Conservation (phyloP, 345 rosid genomes). For the Hypericum androsaemum region DNA sequence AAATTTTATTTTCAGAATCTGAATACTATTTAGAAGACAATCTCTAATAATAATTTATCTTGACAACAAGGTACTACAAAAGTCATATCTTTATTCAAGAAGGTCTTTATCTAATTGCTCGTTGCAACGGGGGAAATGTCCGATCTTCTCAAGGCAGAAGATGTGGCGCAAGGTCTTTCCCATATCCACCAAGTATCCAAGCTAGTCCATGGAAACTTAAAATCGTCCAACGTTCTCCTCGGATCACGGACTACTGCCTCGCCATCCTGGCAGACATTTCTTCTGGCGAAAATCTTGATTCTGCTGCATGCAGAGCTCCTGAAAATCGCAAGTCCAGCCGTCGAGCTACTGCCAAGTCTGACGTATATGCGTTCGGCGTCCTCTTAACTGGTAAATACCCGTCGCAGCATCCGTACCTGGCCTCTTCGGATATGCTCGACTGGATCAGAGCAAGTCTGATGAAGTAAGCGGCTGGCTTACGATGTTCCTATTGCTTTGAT, state of each 20-base stretch:
- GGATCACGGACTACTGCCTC: conserved; percentile 86
- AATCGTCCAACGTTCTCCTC: conserved; percentile 77
- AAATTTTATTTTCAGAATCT: too few relatives aligned
- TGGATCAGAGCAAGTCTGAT: conserved; percentile 69
- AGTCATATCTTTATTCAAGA: too few relatives aligned
- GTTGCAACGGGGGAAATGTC: too few relatives aligned
- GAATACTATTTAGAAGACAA: too few relatives aligned
- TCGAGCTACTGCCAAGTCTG: conserved; percentile 54
- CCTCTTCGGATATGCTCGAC: conserved; percentile 62
- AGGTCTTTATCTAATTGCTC: too few relatives aligned
- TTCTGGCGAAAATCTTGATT: conserved; percentile 53
- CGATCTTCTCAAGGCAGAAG: too few relatives aligned
- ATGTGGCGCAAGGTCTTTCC: conserved; percentile 80
- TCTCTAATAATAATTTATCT: too few relatives aligned
- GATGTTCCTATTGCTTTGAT: too few relatives aligned
- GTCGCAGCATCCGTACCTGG: conserved; percentile 67
- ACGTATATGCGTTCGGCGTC: conserved; percentile 80
- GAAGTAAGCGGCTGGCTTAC: too few relatives aligned
- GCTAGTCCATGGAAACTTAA: conserved; percentile 78
- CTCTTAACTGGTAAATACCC: conserved; percentile 72
- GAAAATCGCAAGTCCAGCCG: conserved; percentile 63
- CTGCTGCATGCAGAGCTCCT: conserved; percentile 60
- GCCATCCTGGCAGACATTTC: conserved; percentile 52
- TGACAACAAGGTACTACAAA: too few relatives aligned
- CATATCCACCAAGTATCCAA: conserved; percentile 77